Percentiles rank a stretch among this genome's conserved stretches.
These are phyloP conservation scores for Calonectria leucothoes DNA, from an alignment of 2,329 filamentous ascomycete genomes.

Conservation along the genomic window DNA sequence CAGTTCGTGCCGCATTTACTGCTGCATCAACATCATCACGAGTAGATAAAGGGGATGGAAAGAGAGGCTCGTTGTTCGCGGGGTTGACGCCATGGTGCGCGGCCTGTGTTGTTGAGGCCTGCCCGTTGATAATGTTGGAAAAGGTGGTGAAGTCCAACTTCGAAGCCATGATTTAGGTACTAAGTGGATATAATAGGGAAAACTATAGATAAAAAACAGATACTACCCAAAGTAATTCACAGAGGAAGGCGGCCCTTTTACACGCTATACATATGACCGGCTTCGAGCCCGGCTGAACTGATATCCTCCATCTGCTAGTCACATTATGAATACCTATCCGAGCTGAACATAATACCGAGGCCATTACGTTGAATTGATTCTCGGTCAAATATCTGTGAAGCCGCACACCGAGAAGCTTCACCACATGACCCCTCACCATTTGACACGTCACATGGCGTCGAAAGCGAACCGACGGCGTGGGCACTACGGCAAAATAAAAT, in stretches of 20 bases:
- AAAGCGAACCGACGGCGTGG: background rate
- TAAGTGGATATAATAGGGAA: background rate
- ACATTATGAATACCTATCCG: background rate
- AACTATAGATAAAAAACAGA: background rate
- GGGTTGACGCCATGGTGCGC: slow-evolving; percentile 64
- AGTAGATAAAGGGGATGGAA: slow-evolving; percentile 61
- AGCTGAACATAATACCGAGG: background rate
- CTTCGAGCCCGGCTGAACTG: background rate
- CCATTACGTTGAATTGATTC: background rate
- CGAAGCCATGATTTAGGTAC: background rate
- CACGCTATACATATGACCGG: background rate
- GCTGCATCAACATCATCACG: slow-evolving; percentile 62
- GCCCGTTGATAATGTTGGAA: slow-evolving; percentile 55
- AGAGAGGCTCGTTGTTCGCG: slow-evolving; percentile 58
- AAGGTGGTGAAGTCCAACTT: slow-evolving; percentile 44
- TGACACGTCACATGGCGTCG: background rate
- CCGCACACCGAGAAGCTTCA: background rate
- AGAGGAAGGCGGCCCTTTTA: background rate
- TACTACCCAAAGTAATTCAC: background rate
- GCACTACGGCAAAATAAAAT: background rate
- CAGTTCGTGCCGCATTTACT: slow-evolving; percentile 59
- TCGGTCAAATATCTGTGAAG: background rate
- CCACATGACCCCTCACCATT: background rate
- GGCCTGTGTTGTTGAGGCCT: slow-evolving; percentile 57
- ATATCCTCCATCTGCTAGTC: background rate